phyloP scores from a whole-genome alignment of 441 rosid genomes.

The Euphorbia corollata region DNA sequence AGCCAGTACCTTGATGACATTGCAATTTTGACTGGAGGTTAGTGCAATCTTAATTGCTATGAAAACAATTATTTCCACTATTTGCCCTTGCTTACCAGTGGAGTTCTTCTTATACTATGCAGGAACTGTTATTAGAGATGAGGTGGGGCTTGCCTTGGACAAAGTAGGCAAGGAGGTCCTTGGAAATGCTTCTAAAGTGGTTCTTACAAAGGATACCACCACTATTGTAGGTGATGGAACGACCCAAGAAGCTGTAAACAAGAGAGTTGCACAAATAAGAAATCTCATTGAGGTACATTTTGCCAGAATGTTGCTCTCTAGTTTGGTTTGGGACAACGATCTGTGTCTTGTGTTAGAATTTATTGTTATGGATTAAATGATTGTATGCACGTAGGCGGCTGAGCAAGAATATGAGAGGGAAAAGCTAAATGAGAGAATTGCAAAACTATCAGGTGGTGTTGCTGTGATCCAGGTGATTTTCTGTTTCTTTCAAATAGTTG shows the following conservation, averaged over 20 bases:
- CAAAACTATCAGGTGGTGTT: slow-evolving; percentile 85
- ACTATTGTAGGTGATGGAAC: slow-evolving; percentile 90
- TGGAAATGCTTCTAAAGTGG: slow-evolving; percentile 78
- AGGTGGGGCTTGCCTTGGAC: slow-evolving; percentile 82
- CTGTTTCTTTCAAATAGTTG: not conserved
- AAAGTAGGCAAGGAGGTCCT: slow-evolving; percentile 78
- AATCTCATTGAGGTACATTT: slow-evolving; percentile 60
- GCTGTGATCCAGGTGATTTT: slow-evolving; percentile 75
- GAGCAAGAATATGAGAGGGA: slow-evolving; percentile 93
- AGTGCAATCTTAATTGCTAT: not conserved
- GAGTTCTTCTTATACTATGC: not conserved
- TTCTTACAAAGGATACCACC: slow-evolving; percentile 73
- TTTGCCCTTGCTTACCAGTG: not conserved
- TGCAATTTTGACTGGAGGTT: slow-evolving; percentile 91
- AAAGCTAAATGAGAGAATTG: slow-evolving; percentile 83
- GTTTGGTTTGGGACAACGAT: not conserved
- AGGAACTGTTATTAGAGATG: slow-evolving; percentile 89
- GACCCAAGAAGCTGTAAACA: slow-evolving; percentile 78
- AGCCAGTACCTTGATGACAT: slow-evolving; percentile 95
- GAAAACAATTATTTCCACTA: not conserved
- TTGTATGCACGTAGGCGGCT: slow-evolving; percentile 43
- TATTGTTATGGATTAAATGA: not conserved
- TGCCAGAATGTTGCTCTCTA: not conserved
- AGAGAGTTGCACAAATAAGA: slow-evolving; percentile 76
- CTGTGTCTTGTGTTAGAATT: not conserved